Evolutionary conservation across 2,329 filamentous ascomycete genomes (phyloP).

Genomic region (Pseudofabraea citricarpa): DNA sequence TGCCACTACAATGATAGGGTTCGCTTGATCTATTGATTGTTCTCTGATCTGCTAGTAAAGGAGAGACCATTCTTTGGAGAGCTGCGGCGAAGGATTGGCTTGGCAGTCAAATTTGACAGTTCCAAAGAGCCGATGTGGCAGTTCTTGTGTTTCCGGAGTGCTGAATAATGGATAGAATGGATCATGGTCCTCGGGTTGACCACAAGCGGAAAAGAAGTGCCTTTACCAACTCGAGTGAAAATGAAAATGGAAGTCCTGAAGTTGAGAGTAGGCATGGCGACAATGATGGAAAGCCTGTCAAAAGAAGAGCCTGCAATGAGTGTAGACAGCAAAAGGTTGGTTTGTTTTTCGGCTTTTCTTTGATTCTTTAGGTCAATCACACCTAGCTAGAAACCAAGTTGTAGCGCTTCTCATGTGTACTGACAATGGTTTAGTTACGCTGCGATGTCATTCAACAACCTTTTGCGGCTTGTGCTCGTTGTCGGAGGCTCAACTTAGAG

Average conservation of each 20-base stretch:
- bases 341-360: slow-evolving; percentile 1
- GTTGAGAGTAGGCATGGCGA: slow-evolving; percentile 1
- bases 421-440: slow-evolving; percentile 43
- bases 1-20: background rate
- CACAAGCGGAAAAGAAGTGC: slow-evolving; percentile 2
- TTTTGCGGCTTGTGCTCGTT: slow-evolving; percentile 56
- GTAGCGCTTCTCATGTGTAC: too few species aligned
- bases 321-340: slow-evolving; percentile 64
- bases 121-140: background rate
- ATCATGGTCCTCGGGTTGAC: background rate
- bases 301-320: slow-evolving; percentile 58
- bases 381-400: too few species aligned
- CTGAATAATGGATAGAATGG: background rate
- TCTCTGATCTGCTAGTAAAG: background rate
- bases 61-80: background rate
- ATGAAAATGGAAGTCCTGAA: background rate
- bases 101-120: background rate
- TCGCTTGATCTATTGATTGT: background rate
- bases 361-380: too few species aligned
- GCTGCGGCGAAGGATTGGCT: background rate
- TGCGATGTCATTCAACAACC: slow-evolving; percentile 64
- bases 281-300: background rate
- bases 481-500: slow-evolving; percentile 54
- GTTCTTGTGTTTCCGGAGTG: background rate
- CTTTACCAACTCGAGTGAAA: background rate